Evolutionary conservation across 805 yeast species (phyloP), one percentile per base, ranked within the genome.

Genomic region (Barnettozyma sucrosica): DNA sequence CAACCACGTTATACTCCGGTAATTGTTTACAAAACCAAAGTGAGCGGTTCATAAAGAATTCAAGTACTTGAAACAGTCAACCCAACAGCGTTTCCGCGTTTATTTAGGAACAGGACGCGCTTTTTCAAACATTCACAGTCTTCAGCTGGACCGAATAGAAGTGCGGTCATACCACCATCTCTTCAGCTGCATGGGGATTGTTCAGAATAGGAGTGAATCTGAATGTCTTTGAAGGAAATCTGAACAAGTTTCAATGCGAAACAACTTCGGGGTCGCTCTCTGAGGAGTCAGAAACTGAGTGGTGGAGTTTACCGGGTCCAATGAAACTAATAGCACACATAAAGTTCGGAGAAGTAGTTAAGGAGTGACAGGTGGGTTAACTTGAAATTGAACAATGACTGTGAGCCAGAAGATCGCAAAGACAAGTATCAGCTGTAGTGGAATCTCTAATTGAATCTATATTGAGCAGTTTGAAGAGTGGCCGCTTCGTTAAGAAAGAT

Each of bases 41-140:
- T 74, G 74, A 54, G 74, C 74, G 11, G 69, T 67, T 48, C 74
- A 74, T n/a, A 74, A 64, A 19, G 74, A 78, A 46, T 68, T 74
- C 51, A 74, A 59, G 2, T 76, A 66, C 79, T 74, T 74, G 66
- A 74, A 74, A 58, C 79, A 74, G 55, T 74, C 79, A 42, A 74
- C 77, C 79, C 79, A 41, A 74, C 75, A 2, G 67, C 50, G 44
- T 71, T 65, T 44, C 79, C 66, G 32, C 14, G 32, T 13, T 28
- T 28, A 3, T n/a, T 28, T 9, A 28, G 16, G 32, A 28, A 28
- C 16, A 13, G 16, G 16, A 28, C 32, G n/a, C 14, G 11, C 16
- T 28, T 28, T 28, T 16, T 28, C 32, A 28, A 28, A 28, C 32
- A 3, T 7, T 28, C 32, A 28, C 14, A 16, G n/a, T 16, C 32